Evolutionary conservation across 2,329 filamentous ascomycete species (phyloP), one percentile per base, ranked within the genome.

Genomic region (Alternaria panax): DNA sequence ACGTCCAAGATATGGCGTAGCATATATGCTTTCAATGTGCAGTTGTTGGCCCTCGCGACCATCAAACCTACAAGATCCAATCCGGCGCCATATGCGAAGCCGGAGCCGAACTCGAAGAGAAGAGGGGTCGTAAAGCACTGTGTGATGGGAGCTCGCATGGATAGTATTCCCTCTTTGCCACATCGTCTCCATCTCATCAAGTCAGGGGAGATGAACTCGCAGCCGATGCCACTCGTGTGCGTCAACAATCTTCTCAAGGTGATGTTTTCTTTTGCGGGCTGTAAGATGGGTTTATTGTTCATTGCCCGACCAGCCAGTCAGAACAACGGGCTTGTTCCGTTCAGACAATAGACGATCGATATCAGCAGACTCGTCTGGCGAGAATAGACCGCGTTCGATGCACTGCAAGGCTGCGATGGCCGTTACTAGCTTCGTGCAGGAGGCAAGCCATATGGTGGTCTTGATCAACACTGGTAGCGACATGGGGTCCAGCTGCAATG

Each of bases 401-500:
- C 69, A 72, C 53, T 76, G 72, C 51, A 76, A 43, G 1, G 59
- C 70, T 34, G 71, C 70, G 32, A 77, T 60, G 9, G 64, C 59
- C 25, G 70, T 71, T 4, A 70, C 54, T 4, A 76, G 54, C 51
- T 75, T 76, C 38, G 62, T 70, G 51, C 72, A 75, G 2, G 71
- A 75, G 12, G 74, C 72, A 9, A 74, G 60, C 74, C 72, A 76
- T 63, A 76, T 68, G 8, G 69, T 64, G 4, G 64, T 68, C n/a
- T 73, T 59, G 25, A 53, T 52, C 2, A 60, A 56, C n/a, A 70
- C 62, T 18, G 60, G 40, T 4, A 56, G 27, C 27, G 65, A 68
- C 9, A 53, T 40, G 40, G 67, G 57, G 16, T 63, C 60, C 2
- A 68, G 53, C 46, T 59, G 43, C 47, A 69, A 7, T 2, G 63